Conservation (phyloP, 768 basidiomycete species). For the Phylloporus scabripes region DNA sequence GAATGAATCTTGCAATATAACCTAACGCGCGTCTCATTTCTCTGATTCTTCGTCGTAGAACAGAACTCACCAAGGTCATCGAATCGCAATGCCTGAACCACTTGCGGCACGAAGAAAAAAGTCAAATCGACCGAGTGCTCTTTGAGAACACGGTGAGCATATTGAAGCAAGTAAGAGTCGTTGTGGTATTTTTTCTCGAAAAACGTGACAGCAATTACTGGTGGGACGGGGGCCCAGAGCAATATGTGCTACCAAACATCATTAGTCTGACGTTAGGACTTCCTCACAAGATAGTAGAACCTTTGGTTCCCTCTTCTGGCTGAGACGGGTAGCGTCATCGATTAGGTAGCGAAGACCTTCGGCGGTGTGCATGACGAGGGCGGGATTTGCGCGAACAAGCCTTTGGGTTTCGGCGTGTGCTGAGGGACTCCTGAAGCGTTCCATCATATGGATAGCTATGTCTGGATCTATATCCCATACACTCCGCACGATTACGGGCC, state of each 20-base stretch:
- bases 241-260: slow-evolving; percentile 62
- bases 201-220: slow-evolving; percentile 71
- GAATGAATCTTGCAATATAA: slow-evolving; percentile 92
- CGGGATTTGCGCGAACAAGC: slow-evolving; percentile 67
- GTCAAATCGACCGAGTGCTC: slow-evolving; percentile 93
- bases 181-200: slow-evolving; percentile 82
- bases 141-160: slow-evolving; percentile 90
- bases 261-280: neutral
- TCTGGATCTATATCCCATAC: slow-evolving; percentile 83
- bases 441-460: slow-evolving; percentile 76
- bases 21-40: slow-evolving; percentile 40
- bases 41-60: neutral
- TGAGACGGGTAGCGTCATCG: slow-evolving; percentile 60
- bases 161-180: slow-evolving; percentile 87
- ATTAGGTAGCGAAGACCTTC: slow-evolving; percentile 80
- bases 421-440: slow-evolving; percentile 71
- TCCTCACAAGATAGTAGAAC: slow-evolving; percentile 36
- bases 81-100: slow-evolving; percentile 91
- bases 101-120: slow-evolving; percentile 98
- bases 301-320: slow-evolving; percentile 65
- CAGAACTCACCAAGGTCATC: slow-evolving; percentile 70
- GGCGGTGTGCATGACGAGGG: slow-evolving; percentile 63
- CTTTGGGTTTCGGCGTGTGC: slow-evolving; percentile 70
- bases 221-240: slow-evolving; percentile 85
- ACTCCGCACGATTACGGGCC: slow-evolving; percentile 63